Evolutionary conservation across 768 basidiomycete species (phyloP).

Genomic region (Rhodotorula toruloides): DNA sequence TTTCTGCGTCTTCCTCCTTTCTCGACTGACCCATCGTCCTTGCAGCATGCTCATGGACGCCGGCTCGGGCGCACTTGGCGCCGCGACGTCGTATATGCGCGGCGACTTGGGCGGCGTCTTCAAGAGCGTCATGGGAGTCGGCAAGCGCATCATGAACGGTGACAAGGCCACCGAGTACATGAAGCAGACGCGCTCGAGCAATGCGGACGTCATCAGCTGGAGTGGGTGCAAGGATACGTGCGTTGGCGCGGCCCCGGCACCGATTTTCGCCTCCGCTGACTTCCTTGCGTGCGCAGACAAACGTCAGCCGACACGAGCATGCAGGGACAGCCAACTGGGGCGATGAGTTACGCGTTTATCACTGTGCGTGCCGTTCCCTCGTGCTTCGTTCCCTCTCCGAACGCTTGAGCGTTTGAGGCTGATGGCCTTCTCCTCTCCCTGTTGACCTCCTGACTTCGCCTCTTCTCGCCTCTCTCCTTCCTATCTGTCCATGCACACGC

Average conservation of each 20-base stretch:
- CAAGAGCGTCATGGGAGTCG: slow-evolving; percentile 63
- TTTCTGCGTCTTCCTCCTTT: neutral
- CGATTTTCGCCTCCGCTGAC: too few relatives aligned
- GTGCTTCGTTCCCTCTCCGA: too few relatives aligned
- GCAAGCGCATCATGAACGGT: slow-evolving; percentile 68
- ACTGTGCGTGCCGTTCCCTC: neutral
- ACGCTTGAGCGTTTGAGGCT: too few relatives aligned
- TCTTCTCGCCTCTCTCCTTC: too few relatives aligned
- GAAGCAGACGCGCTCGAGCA: slow-evolving; percentile 60
- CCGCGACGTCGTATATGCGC: slow-evolving; percentile 66
- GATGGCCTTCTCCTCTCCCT: too few relatives aligned
- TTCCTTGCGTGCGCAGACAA: too few relatives aligned
- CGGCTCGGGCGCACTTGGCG: slow-evolving; percentile 75
- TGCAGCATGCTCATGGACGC: slow-evolving; percentile 60
- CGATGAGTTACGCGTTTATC: neutral
- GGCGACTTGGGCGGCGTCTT: slow-evolving; percentile 78
- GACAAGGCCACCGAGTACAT: slow-evolving; percentile 60
- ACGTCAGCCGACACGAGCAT: slow-evolving; percentile 51
- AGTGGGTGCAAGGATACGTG: slow-evolving; percentile 49
- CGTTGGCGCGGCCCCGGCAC: too few relatives aligned
- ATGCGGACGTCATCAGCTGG: slow-evolving; percentile 68
- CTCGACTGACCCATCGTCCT: neutral
- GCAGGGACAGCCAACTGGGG: too few relatives aligned
- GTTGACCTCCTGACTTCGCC: slow-evolving; percentile 32
- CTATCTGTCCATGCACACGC: neutral